Percentiles rank a stretch among this genome's conserved stretches.
Conservation (phyloP, 495 filamentous ascomycete species). For the Trichodelitschia bisporula region DNA sequence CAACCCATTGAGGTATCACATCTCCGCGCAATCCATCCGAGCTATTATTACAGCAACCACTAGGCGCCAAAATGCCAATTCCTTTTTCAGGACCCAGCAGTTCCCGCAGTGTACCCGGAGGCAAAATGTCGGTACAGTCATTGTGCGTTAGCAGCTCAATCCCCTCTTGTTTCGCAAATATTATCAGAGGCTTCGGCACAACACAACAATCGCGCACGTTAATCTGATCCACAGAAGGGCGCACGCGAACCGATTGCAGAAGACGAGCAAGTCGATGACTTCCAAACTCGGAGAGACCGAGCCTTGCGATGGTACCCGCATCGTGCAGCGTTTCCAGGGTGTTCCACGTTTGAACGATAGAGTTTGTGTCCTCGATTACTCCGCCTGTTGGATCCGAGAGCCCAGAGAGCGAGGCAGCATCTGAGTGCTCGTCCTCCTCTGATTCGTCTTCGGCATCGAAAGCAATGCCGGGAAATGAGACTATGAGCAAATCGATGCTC, state of each 20-base stretch:
- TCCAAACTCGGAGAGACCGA: slow-evolving; percentile 83
- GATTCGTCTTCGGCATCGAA: slow-evolving; percentile 85
- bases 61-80: slow-evolving; percentile 13
- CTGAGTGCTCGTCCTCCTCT: slow-evolving; percentile 29
- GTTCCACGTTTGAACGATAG: slow-evolving; percentile 44
- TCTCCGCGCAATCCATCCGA: slow-evolving; percentile 40
- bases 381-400: slow-evolving; percentile 2
- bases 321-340: slow-evolving; percentile 52
- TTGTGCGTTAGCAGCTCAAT: slow-evolving; percentile 88
- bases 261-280: slow-evolving; percentile 50
- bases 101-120: slow-evolving; percentile 58
- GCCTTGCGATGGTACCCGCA: slow-evolving; percentile 39
- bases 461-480: slow-evolving; percentile 77
- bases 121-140: slow-evolving; percentile 78
- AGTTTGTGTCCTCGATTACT: slow-evolving; percentile 28
- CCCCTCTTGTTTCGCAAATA: slow-evolving; percentile 57
- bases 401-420: slow-evolving; percentile 16
- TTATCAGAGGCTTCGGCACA: slow-evolving; percentile 67
- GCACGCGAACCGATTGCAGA: slow-evolving; percentile 36
- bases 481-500: slow-evolving; percentile 68
- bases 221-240: slow-evolving; percentile 82
- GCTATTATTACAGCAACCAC: slow-evolving; percentile 11
- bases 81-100: slow-evolving; percentile 34
- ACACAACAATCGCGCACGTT: slow-evolving; percentile 93
- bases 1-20: slow-evolving; percentile 73